A percentile compares a stretch with the other conserved stretches of the same genome.
phyloP scores from a whole-genome alignment of 2,329 filamentous ascomycete species.

The Drechslera avenae region DNA sequence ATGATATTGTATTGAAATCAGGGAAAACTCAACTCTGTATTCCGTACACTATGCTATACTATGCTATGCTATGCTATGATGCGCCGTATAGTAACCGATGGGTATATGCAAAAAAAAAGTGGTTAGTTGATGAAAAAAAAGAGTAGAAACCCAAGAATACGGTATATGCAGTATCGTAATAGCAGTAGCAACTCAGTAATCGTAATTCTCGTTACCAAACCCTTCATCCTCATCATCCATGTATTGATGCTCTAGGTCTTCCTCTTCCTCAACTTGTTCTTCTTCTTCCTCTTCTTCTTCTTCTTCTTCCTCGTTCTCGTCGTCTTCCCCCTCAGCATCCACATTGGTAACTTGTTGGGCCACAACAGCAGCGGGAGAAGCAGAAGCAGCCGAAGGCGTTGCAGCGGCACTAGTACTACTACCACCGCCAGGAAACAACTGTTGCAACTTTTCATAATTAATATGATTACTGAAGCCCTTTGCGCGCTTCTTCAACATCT shows the following conservation, averaged over 20 bases:
- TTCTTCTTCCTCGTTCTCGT: slow-evolving; percentile 24
- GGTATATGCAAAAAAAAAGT: background rate
- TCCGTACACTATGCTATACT: background rate
- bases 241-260: slow-evolving; percentile 48
- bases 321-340: slow-evolving; percentile 27
- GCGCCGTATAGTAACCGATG: background rate
- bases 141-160: slow-evolving; percentile 21
- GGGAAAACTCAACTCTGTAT: background rate
- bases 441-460: slow-evolving; percentile 54
- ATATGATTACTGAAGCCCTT: slow-evolving; percentile 52
- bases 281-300: slow-evolving; percentile 44
- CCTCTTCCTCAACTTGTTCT: slow-evolving; percentile 45
- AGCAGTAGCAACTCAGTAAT: slow-evolving; percentile 20
- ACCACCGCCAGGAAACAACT: slow-evolving; percentile 44
- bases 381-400: slow-evolving; percentile 9
- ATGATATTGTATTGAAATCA: background rate
- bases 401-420: slow-evolving; percentile 28
- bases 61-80: background rate
- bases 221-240: slow-evolving; percentile 52
- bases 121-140: background rate
- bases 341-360: slow-evolving; percentile 9
- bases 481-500: slow-evolving; percentile 54
- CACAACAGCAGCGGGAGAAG: slow-evolving; percentile 12
- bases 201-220: slow-evolving; percentile 47
- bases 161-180: no score